Conservation (phyloP, 768 basidiomycete genomes). For the Trametes gibbosa region DNA sequence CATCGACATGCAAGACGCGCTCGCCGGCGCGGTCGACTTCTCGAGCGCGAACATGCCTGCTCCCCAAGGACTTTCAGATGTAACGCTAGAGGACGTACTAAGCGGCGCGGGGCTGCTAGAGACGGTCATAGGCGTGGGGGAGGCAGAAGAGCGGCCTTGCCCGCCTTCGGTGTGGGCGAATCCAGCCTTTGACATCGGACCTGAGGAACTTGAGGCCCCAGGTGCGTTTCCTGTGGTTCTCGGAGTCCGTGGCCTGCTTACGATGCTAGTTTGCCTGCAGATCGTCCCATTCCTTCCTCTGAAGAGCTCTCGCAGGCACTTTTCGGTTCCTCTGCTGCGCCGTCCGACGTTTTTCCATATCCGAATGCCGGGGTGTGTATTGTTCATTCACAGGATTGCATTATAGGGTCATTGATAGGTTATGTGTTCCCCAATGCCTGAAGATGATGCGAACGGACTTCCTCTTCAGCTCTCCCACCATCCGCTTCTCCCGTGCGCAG, state of each 20-base stretch:
- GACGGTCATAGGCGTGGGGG: not conserved
- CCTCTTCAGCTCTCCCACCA: slow-evolving; percentile 32
- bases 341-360: slow-evolving; percentile 2
- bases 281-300: not conserved
- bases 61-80: not conserved
- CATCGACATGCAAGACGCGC: not conserved
- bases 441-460: slow-evolving; percentile 32
- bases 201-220: not conserved
- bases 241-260: not conserved
- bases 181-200: not conserved
- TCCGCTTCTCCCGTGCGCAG: slow-evolving; percentile 32
- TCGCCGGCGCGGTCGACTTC: not conserved
- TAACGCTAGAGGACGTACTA: not conserved
- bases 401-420: not conserved
- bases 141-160: not conserved
- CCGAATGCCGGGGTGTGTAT: slow-evolving; percentile 7
- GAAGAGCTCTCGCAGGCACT: not conserved
- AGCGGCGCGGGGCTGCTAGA: not conserved
- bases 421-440: not conserved
- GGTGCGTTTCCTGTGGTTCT: not conserved
- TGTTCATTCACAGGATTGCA: not conserved
- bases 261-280: not conserved
- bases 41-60: not conserved
- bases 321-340: not conserved
- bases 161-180: not conserved